Evolutionary conservation across 2,329 filamentous ascomycete species (phyloP), one percentile per base, ranked within the genome.

Genomic region (Penicillium palitans): DNA sequence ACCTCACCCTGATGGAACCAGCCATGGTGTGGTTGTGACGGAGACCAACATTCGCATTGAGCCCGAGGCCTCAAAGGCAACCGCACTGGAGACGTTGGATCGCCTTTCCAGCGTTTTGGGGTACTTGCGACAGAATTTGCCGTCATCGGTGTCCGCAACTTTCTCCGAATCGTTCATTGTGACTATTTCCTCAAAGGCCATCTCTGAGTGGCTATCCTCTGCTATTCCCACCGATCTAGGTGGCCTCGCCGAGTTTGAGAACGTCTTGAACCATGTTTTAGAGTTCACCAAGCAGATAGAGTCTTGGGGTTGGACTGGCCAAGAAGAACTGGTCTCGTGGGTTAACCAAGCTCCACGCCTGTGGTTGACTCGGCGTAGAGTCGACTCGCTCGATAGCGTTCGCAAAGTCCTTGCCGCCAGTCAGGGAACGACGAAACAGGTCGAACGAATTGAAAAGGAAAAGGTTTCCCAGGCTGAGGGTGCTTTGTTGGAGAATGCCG

Each of bases 371-470:
- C 93, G 91, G 71, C 89, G 92, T 64, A 87, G 90, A 68, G 92
- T 96, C 68, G 86, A 83, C 35, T 87, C 91, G 0, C 81, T 99
- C 25, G 88, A 93, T 61, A 83, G 84, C 35, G 86, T 96, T 13
- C 86, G 95, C 25, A 83, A 77, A 21, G 84, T 88, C 46, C 81
- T 97, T 2, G 82, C 86, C 4, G 78, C 79, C 52, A 90, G 89
- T 9, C 82, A 93, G 40, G 87, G 87, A 9, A 76, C 81, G 27
- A 82, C 87, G 15, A 89, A 85, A 65, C 81, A 83, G 46, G 92
- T 96, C 1, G 92, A 97, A 72, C 86, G 90, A 67, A 81, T 96
- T 1, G 93, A 98, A 74, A 96, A 88, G 49, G 89, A 95, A 68
- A 86, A 89, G 71, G 82, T 97, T 0, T 87, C 87, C 2, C 82